phyloP scores from a whole-genome alignment of 2,329 filamentous ascomycete genomes.

The Grosmannia serpens region DNA sequence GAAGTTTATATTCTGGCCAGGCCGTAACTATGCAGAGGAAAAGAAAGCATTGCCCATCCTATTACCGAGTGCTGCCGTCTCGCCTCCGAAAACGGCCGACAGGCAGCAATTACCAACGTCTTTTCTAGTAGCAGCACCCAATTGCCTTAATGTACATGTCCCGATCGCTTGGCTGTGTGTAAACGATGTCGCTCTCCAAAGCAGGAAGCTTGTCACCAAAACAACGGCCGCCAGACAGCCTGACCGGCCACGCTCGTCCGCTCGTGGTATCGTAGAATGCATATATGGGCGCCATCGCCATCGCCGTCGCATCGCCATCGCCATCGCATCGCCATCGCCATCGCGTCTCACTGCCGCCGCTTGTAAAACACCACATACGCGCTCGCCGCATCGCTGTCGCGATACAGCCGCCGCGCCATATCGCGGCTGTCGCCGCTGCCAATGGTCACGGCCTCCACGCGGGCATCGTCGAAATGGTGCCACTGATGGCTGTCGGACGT shows the following conservation, averaged over 20 bases:
- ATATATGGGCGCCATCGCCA: too few species aligned
- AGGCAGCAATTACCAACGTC: too few species aligned
- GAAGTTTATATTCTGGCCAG: neutral
- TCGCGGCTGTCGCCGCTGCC: slow-evolving; percentile 13
- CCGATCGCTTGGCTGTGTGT: too few species aligned
- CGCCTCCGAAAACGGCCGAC: too few species aligned
- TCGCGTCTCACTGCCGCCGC: neutral
- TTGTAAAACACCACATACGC: slow-evolving; percentile 16
- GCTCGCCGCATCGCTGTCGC: slow-evolving; percentile 9
- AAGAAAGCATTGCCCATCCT: too few species aligned
- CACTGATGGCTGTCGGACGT: slow-evolving; percentile 22
- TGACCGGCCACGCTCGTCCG: neutral
- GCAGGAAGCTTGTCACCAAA: neutral
- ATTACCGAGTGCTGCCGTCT: too few species aligned
- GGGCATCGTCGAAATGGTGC: slow-evolving; percentile 36
- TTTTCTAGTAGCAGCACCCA: too few species aligned
- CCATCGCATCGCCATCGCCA: neutral
- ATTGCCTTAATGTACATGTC: too few species aligned
- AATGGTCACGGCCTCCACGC: slow-evolving; percentile 12
- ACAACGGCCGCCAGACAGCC: neutral
- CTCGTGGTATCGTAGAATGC: neutral
- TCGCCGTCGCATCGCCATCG: too few species aligned
- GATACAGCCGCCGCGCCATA: slow-evolving; percentile 13
- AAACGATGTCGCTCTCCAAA: neutral
- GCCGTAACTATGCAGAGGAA: too few species aligned